Percentiles rank a stretch among this genome's conserved stretches.
These are phyloP conservation scores for Blepharisma japonicum DNA, from an alignment of 73 alveolate genomes.

Conservation along the genomic window DNA sequence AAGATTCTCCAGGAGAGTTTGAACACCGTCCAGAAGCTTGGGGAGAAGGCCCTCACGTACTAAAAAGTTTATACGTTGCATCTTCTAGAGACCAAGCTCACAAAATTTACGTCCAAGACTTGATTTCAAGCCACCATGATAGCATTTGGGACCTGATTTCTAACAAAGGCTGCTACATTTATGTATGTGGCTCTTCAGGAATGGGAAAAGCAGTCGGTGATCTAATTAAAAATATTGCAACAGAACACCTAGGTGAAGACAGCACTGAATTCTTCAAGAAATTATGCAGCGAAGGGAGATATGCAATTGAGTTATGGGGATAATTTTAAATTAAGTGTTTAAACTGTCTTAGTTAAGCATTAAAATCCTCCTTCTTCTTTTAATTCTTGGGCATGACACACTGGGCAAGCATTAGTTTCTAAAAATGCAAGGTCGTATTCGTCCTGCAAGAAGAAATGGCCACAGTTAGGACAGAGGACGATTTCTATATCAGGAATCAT, in stretches of 20 bases:
- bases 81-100: constrained; percentile 13
- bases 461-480: constrained; percentile 70
- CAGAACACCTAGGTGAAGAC: constrained; percentile 2
- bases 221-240: not conserved
- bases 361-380: constrained; percentile 24
- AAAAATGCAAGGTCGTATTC: constrained; percentile 87
- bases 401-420: constrained; percentile 82
- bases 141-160: not conserved
- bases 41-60: not conserved
- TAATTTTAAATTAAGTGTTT: too few relatives aligned
- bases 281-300: not conserved
- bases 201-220: not conserved
- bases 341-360: too few relatives aligned
- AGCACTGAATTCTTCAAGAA: not conserved
- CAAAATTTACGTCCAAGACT: not conserved
- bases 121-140: not conserved
- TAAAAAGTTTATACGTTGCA: not conserved
- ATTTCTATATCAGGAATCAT: constrained; percentile 80
- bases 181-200: not conserved
- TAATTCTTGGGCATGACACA: constrained; percentile 53
- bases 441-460: constrained; percentile 81
- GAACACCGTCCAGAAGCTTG: not conserved
- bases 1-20: not conserved
- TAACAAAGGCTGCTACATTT: not conserved
- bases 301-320: not conserved